Evolutionary conservation across 495 filamentous ascomycete genomes (phyloP), one percentile per base, ranked within the genome.

Genomic region (Immersiella caudata): DNA sequence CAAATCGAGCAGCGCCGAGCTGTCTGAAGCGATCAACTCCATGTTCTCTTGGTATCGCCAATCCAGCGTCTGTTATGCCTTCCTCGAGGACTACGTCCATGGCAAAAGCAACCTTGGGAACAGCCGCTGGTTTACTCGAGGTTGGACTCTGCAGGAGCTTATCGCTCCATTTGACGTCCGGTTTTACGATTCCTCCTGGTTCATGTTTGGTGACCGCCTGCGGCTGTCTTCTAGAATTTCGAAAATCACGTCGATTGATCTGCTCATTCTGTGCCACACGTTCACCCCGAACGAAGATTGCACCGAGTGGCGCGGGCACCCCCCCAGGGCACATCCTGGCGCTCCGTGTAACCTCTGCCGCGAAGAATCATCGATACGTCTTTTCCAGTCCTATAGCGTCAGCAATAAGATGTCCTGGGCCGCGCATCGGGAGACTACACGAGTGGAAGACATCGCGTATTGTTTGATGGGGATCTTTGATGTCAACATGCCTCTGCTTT

Each of bases 371-470:
- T 55, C n/a, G 52, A 26, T n/a, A 2, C 20, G 6, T 2, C 52
- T 55, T n/a, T 9, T 55, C 12, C 52, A 55, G 14, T n/a, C 52
- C 2, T 55, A 55, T n/a, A 55, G 52, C n/a, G n/a, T 26, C 20
- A 55, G 52, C 24, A 60, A 29, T 20, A 64, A 68, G 51, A 68
- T 71, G 67, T 62, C 67, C 2, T 71, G 70, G 70, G 70, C 70
- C 6, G n/a, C 67, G 6, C 24, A 27, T 12, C 56, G 70, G 25
- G 14, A 46, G 35, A 71, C 70, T 2, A 69, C 70, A 6, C 55
- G 70, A 1, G 52, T 65, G 16, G 70, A 71, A n/a, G 69, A 71
- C 60, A 57, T 62, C 21, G 69, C 69, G 56, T 71, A 71, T 25
- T 71, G 60, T 24, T 57, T 71, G 8, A 21, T 71, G n/a, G 70